These are phyloP conservation scores for Camellia sinensis DNA, from an alignment of 148 eudicot genomes.

Conservation along the genomic window DNA sequence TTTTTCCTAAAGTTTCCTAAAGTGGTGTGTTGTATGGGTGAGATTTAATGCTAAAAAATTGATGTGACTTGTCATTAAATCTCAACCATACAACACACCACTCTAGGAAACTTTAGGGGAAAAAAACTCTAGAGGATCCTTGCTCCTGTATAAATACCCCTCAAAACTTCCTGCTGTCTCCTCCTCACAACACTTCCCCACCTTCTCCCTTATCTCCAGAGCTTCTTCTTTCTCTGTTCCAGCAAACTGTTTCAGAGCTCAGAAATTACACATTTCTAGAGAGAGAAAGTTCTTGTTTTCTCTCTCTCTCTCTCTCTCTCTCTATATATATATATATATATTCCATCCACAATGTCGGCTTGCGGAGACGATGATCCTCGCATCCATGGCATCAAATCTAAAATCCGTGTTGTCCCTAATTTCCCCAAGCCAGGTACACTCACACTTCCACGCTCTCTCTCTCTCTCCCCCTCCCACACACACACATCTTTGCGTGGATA, in stretches of 20 bases:
- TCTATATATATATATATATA: not conserved
- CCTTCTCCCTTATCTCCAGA: not conserved
- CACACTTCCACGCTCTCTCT: not conserved
- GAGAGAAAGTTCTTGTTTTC: not conserved
- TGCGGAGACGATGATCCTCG: slow-evolving; percentile 61
- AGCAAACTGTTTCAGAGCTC: not conserved
- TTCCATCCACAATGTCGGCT: slow-evolving; percentile 53
- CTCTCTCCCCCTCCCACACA: too few species aligned
- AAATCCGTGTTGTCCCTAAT: slow-evolving; percentile 74
- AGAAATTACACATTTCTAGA: not conserved
- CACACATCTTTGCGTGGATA: too few species aligned
- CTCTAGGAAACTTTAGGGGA: too few species aligned
- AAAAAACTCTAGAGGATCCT: too few species aligned
- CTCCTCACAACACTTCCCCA: not conserved
- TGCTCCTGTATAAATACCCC: not conserved
- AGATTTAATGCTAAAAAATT: too few species aligned
- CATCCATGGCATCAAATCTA: slow-evolving; percentile 53
- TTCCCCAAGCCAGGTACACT: slow-evolving; percentile 80
- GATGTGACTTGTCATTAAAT: too few species aligned
- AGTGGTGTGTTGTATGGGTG: too few species aligned
- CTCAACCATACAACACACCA: too few species aligned
- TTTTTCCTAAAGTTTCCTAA: too few species aligned
- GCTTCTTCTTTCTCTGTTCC: not conserved
- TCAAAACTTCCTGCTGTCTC: not conserved
- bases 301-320: slow-evolving; percentile 6